Conservation (phyloP, 305 asterid species). For the Solanum hybrid region DNA sequence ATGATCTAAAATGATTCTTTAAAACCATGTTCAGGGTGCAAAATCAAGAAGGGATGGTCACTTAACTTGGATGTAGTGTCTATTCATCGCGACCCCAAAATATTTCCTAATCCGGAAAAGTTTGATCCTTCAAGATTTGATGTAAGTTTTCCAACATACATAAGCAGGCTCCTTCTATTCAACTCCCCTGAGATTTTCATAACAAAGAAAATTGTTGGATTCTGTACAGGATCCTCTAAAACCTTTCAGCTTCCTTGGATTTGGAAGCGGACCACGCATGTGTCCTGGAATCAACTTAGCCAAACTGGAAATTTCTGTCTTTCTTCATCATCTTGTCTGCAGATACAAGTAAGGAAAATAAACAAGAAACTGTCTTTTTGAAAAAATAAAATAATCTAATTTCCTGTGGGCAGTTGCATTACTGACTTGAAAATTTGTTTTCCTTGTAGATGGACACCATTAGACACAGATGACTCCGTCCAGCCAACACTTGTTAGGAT, state of each 20-base stretch:
- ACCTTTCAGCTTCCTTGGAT: slow-evolving; percentile 77
- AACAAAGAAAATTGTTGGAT: not conserved
- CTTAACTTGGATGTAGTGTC: slow-evolving; percentile 76
- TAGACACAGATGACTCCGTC: slow-evolving; percentile 50
- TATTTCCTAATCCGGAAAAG: slow-evolving; percentile 53
- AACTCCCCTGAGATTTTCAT: not conserved
- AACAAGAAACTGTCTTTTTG: not conserved
- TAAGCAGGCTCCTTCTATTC: not conserved
- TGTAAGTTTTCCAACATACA: slow-evolving; percentile 25
- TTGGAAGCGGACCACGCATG: slow-evolving; percentile 78
- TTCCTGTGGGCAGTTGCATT: not conserved
- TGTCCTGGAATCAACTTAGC: slow-evolving; percentile 89
- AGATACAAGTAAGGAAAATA: slow-evolving; percentile 44
- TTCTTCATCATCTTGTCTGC: slow-evolving; percentile 72
- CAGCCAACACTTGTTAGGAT: slow-evolving; percentile 78
- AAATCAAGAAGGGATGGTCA: slow-evolving; percentile 70
- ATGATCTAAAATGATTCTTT: not conserved
- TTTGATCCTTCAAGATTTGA: slow-evolving; percentile 74
- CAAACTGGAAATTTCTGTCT: slow-evolving; percentile 57
- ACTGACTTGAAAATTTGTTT: not conserved
- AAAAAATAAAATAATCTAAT: not conserved
- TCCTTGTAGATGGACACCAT: slow-evolving; percentile 58
- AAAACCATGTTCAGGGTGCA: slow-evolving; percentile 31
- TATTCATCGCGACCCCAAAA: slow-evolving; percentile 62
- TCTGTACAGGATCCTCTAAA: slow-evolving; percentile 46